These are phyloP conservation scores for Podila epigama DNA, from an alignment of 192 early-diverging fungal species.

Conservation along the genomic window DNA sequence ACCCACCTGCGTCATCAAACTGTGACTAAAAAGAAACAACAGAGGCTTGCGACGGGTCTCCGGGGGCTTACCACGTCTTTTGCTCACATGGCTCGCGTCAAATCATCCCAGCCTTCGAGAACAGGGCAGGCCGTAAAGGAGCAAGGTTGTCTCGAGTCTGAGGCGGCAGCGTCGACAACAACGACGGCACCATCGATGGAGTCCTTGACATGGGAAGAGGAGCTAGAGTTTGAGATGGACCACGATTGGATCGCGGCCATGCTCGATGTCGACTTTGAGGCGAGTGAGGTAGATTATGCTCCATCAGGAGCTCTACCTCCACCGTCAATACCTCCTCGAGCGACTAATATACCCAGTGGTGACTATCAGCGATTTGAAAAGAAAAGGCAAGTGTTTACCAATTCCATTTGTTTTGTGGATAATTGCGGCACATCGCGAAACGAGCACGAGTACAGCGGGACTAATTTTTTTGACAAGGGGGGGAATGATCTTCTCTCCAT, in stretches of 20 bases:
- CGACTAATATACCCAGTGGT: neutral
- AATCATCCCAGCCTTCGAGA: slow-evolving; percentile 14
- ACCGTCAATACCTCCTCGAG: no score
- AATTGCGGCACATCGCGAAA: no score
- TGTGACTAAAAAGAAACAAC: slow-evolving; percentile 14
- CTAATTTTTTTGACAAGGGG: no score
- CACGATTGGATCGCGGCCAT: slow-evolving; percentile 27
- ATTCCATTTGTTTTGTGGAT: no score
- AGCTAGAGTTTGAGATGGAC: slow-evolving; percentile 41
- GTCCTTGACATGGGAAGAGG: slow-evolving; percentile 14
- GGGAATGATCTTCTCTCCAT: no score
- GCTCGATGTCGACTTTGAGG: slow-evolving; percentile 24
- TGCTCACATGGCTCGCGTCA: slow-evolving; percentile 9
- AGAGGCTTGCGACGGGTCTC: neutral
- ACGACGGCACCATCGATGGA: slow-evolving; percentile 6
- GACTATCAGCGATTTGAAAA: neutral
- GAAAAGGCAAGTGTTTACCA: neutral
- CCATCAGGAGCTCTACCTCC: no score
- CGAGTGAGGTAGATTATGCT: neutral
- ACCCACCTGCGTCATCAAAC: slow-evolving; percentile 4
- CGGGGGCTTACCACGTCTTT: neutral
- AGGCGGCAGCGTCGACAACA: neutral
- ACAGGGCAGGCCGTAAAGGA: neutral
- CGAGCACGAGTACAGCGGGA: no score
- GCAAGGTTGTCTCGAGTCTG: no score